Percentiles rank a stretch among this genome's conserved stretches.
These are phyloP conservation scores for Closterium sp. DNA, from an alignment of 139 green algal genomes.

Conservation along the genomic window DNA sequence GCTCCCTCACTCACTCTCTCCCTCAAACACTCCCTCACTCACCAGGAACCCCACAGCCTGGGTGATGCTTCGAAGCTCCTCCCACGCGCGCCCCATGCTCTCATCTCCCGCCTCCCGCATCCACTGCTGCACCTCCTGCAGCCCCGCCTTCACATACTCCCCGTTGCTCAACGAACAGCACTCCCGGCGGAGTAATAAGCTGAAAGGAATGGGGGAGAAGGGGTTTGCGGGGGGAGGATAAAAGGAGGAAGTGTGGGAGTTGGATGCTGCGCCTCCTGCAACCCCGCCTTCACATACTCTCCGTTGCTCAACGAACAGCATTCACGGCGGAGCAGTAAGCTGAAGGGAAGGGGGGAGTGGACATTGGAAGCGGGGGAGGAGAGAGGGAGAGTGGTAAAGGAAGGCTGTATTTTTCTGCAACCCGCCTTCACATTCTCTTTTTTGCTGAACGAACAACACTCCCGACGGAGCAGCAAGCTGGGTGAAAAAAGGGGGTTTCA, in stretches of 20 bases:
- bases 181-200: conserved; percentile 92
- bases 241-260: conserved; percentile 76
- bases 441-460: no score
- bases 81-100: conserved; percentile 74
- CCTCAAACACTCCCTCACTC: background rate
- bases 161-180: conserved; percentile 99
- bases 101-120: conserved; percentile 72
- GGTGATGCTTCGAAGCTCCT: conserved; percentile 90
- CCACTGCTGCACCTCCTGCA: conserved; percentile 93
- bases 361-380: background rate
- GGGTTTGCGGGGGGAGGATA: background rate
- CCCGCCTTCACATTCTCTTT: no score
- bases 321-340: background rate
- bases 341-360: background rate
- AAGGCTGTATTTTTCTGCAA: no score
- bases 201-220: background rate
- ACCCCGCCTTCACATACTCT: no score
- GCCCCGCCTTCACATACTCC: conserved; percentile 96
- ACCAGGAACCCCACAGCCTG: conserved; percentile 93
- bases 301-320: no score
- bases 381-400: background rate
- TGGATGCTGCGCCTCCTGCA: background rate
- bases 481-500: no score
- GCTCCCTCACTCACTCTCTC: background rate
- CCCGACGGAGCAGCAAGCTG: background rate